Evolutionary conservation across 2,329 filamentous ascomycete genomes (phyloP), one percentile per base, ranked within the genome.

Genomic region (Xylariaceae sp.): DNA sequence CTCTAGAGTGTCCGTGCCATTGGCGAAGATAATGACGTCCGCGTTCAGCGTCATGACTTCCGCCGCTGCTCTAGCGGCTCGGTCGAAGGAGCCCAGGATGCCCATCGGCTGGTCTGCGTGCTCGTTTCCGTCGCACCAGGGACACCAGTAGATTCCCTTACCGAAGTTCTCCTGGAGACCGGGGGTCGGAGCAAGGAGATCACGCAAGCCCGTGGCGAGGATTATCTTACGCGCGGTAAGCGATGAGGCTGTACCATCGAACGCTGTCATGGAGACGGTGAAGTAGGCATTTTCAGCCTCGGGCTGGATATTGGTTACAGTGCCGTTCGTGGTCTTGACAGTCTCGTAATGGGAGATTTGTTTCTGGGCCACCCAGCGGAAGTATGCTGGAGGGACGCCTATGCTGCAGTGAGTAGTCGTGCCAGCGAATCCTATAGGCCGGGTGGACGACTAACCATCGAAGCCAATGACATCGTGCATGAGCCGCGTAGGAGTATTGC

Each of bases 41-140:
- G 61, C 72, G 71, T 85, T 84, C 7, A 86, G 71, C 0, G 81
- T 84, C 19, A 77, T 64, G 7, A 85, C 75, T 66, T 87, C 82
- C 7, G 79, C 72, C 0, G 83, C 77, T 12, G 76, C 69, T 3
- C 71, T 69, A 0, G 81, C 71, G 1, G 81, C 72, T 23, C 79
- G 71, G 2, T 73, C 64, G 0, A 86, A 69, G 0, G 73, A 62
- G 1, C 75, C 79, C 0, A 87, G 67, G 24, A 87, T 74, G 1
- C 84, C 84, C 2, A 87, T 75, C 0, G 77, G 58, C 60, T 87
- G 83, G 65, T 86, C 83, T 0, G 79, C 80, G 67, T 87, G 83
- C 71, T 87, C 84, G 62, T 81, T 76, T 9, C 84, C 85, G 66
- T 87, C 85, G 59, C 85, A 87, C 84, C 84, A 87, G 16, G 83